Evolutionary conservation across 805 yeast species (phyloP), one percentile per base, ranked within the genome.

Genomic region (Spathaspora arborariae): DNA sequence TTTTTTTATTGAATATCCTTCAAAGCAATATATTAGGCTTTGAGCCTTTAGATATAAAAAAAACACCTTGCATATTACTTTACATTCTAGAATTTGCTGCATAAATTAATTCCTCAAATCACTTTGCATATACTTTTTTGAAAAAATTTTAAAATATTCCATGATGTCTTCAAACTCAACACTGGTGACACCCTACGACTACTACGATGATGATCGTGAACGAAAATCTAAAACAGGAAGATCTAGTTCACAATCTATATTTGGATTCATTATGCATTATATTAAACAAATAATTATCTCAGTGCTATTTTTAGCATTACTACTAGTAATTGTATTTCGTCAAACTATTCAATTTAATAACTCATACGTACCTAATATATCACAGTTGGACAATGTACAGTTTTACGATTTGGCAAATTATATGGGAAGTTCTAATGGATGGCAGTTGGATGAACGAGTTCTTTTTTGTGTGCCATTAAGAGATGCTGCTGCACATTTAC

Each of bases 401-500:
- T 86, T 78, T 57, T 88, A 82, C 62, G 97, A 91, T 61, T 69
- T 91, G 56, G 75, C 72, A 16, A 76, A 84, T 50, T 82, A 80
- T 55, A 73, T 68, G 41, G 90, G 94, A 5, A 65, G 84, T 11
- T 76, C 76, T 5, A 77, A 81, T 45, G 97, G 97, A 6, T 85
- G 94, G 94, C 85, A 84, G 56, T 70, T 74, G 41, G 80, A 78
- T 11, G 96, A 91, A 60, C 74, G 96, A 42, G 84, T 90, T 18
- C 69, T 90, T 48, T 87, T 88, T 54, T 81, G 92, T 55, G 96
- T 91, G 9, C 97, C 97, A 5, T 73, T 90, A 54, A 80, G 97
- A 69, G 97, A 91, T 63, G 97, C 97, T 1, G 86, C 91, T 2
- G 80, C 84, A 16, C 97, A 89, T 71, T 72, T 90, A 62, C 92